Percentiles rank a stretch among this genome's conserved stretches.
phyloP scores from a whole-genome alignment of 805 yeast genomes.

The Yamadazyma olivae region DNA sequence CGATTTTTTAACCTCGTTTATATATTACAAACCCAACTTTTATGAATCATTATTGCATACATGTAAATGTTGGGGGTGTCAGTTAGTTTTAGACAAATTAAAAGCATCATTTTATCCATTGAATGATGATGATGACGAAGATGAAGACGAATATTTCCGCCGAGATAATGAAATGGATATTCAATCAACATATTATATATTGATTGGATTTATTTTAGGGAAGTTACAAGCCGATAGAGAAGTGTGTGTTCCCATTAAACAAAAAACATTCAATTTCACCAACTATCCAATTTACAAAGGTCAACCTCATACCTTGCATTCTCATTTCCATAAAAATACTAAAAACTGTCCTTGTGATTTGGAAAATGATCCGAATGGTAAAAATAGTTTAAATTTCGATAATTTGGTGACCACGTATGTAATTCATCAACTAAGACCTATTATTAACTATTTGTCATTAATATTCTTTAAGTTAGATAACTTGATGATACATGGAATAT shows the following conservation, averaged over 20 bases:
- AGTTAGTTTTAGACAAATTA: slow-evolving; percentile 21
- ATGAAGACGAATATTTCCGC: slow-evolving; percentile 3
- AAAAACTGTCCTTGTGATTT: slow-evolving; percentile 20
- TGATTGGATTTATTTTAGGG: slow-evolving; percentile 31
- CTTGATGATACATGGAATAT: slow-evolving; percentile 34
- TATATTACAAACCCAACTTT: slow-evolving; percentile 36
- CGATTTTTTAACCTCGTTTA: slow-evolving; percentile 34
- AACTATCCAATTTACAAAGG: slow-evolving; percentile 34
- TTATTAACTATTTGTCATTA: slow-evolving; percentile 21
- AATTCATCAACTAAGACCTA: slow-evolving; percentile 33
- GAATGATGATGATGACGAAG: slow-evolving; percentile 9
- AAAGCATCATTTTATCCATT: slow-evolving; percentile 20
- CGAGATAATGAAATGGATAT: slow-evolving; percentile 17
- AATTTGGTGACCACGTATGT: slow-evolving; percentile 31
- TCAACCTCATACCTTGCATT: slow-evolving; percentile 31
- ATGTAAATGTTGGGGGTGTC: slow-evolving; percentile 36
- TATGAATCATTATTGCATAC: slow-evolving; percentile 32
- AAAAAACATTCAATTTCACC: slow-evolving; percentile 18
- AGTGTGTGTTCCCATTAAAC: slow-evolving; percentile 33
- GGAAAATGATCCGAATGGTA: slow-evolving; percentile 23
- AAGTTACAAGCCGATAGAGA: slow-evolving; percentile 35
- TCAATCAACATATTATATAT: slow-evolving; percentile 27
- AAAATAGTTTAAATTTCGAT: slow-evolving; percentile 22
- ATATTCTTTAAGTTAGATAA: slow-evolving; percentile 24
- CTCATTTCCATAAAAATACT: slow-evolving; percentile 21